Evolutionary conservation across 164 flowering plant genomes (phyloP), one percentile per base, ranked within the genome.

Genomic region (Liquidambar formosana): DNA sequence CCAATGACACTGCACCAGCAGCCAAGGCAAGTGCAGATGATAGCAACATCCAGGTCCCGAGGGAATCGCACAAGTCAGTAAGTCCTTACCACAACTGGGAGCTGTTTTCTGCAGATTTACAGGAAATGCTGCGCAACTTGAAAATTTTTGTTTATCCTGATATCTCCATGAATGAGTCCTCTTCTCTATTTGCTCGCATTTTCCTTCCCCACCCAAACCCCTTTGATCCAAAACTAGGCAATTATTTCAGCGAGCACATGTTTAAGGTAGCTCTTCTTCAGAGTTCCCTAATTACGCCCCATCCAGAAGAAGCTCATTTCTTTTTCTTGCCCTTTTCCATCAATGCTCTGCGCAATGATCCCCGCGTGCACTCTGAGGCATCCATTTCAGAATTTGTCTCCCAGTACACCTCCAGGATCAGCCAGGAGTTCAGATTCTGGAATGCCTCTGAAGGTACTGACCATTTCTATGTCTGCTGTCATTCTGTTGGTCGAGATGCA

Each of bases 241-340:
- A 86, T 58, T 86, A 84, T 72, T 82, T 61, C 75, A 86, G 90
- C 63, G 90, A 84, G 72, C 87, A 84, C 78, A 83, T 82, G 73
- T 86, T 86, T 64, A 86, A 86, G 66, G 49, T 78, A 0, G 69
- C 80, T 43, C 86, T 86, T 13, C 79, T 84, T 6, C 58, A 26
- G n/a, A 82, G 87, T 57, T 57, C 79, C 47, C 69, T 84, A 18
- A 19, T 82, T 11, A 78, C 88, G 2, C n/a, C 74, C 54, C 16
- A 43, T 15, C 81, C 86, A 0, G 68, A 76, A 48, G 57, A 79
- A 63, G 88, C 90, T 18, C 79, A 81, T 54, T 74, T 86, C 77
- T 84, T 81, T 68, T 86, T 74, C 75, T 58, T 84, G 79, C 90
- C 90, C 13, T 84, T 86, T 48, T 86, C 90, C 71, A 72, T 86